A percentile compares a stretch with the other conserved stretches of the same genome.
phyloP scores from a whole-genome alignment of 305 asterid genomes.

The Fraxinus velutina region DNA sequence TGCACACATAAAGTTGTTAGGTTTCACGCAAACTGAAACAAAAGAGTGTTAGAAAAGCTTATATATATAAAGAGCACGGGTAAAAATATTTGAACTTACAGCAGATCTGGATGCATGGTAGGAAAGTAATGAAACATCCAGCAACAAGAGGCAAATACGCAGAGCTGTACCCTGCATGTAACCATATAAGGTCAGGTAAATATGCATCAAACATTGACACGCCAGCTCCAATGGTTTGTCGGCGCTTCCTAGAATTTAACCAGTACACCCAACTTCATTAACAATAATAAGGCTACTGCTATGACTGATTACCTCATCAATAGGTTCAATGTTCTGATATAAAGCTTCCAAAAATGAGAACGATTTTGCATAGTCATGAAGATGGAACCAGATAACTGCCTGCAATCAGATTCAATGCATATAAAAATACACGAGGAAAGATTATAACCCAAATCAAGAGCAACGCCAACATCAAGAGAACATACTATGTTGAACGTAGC shows the following conservation, averaged over 20 bases:
- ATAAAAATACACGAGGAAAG: conserved; percentile 19
- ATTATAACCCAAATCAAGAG: conserved; percentile 15
- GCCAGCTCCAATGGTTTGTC: neutral
- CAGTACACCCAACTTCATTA: neutral
- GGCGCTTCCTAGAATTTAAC: neutral
- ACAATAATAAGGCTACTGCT: neutral
- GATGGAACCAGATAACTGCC: conserved; percentile 93
- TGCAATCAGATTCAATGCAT: conserved; percentile 37
- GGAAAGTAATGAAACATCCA: conserved; percentile 82
- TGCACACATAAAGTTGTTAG: neutral
- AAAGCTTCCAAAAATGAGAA: conserved; percentile 69
- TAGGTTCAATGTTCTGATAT: conserved; percentile 83
- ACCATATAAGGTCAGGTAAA: conserved; percentile 4
- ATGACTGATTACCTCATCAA: conserved; percentile 66
- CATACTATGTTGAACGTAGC: conserved; percentile 66
- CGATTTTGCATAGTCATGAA: conserved; percentile 78
- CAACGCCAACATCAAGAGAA: conserved; percentile 19
- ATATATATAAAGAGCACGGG: neutral
- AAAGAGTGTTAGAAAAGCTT: neutral
- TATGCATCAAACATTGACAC: neutral
- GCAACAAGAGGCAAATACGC: conserved; percentile 77
- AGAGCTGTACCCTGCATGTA: conserved; percentile 78
- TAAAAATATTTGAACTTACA: conserved; percentile 49
- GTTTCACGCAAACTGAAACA: neutral
- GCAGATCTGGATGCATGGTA: conserved; percentile 66